Percentiles rank a stretch among this genome's conserved stretches.
phyloP scores from a whole-genome alignment of 441 rosid genomes.

The Raphanus hybrid region DNA sequence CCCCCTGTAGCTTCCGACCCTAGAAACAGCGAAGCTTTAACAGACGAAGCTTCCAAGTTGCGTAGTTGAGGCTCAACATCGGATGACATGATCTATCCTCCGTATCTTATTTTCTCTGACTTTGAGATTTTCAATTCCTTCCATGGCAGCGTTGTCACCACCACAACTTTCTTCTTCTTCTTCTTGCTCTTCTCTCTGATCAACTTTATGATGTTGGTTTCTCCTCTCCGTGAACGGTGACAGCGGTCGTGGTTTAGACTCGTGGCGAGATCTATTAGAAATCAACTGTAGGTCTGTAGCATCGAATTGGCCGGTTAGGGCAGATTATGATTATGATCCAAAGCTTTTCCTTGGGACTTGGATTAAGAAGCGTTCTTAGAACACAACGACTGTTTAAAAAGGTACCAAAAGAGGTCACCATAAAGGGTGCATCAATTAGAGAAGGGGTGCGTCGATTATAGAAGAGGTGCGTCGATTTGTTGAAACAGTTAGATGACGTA shows the following conservation, averaged over 20 bases:
- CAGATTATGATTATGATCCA: neutral
- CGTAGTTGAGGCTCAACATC: neutral
- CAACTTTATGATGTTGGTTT: neutral
- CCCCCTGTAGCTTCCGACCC: neutral
- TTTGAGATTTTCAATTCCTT: neutral
- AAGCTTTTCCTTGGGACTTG: neutral
- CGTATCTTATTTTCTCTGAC: neutral
- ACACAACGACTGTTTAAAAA: neutral
- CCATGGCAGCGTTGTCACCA: neutral
- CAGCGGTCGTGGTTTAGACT: neutral
- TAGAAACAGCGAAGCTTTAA: neutral
- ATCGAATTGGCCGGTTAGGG: neutral
- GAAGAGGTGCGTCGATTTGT: no score
- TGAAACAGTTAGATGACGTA: no score
- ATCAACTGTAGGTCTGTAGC: neutral
- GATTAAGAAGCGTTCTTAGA: neutral
- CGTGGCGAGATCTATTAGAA: neutral
- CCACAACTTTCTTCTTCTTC: neutral
- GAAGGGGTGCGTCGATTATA: neutral
- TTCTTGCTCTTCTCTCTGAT: neutral
- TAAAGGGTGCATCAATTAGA: no score
- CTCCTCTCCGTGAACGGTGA: neutral
- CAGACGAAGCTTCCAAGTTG: neutral
- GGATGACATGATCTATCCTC: neutral
- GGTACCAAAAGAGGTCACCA: neutral